Base-by-base conservation (phyloP, 306 rosid genomes). In the Inga laurina region DNA sequence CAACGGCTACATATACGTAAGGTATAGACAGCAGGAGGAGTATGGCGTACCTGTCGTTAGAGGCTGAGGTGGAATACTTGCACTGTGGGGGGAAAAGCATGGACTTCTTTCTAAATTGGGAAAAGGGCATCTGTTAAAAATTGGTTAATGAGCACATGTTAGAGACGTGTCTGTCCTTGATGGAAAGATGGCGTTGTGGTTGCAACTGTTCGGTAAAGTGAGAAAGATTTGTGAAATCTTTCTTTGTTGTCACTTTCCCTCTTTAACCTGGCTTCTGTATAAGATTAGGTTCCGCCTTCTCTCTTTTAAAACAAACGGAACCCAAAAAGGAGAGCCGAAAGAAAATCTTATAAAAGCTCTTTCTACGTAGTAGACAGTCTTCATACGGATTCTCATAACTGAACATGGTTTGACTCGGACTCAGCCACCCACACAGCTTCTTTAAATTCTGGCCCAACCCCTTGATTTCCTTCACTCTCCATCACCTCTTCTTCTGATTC, bases 181-280 rank as follows among this genome's bases (percentile, higher is more conserved):
- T 79, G 88, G 84, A 68, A 84, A 76, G 79, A 79, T 77, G 84
- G 65, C 85, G 81, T 83, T 81, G 87, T 92, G 90, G 90, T 84
- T 79, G 86, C 80, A 81, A 92, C 97, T 90, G 91, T 88, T 84
- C 37, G 75, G 57, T 90, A 93, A 91, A 90, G 98, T 88, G 71
- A 87, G 75, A 90, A 90, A 89, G 98, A 93, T 96, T 84, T 88
- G 72, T 77, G 74, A 86, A 83, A 93, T 94, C 97, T 62, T 62
- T 95, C 86, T 91, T 89, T 87, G 83, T 80, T 83, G 89, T 87
- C 85, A 88, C 90, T 93, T 95, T 86, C 85, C 88, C 84, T 77
- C 80, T 83, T 87, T 93, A 89, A 91, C 90, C 92, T 95, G 90
- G 84, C 89, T 76, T 76, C 80, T 87, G 12, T 80, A 80, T 86